Conservation (phyloP, 2,329 filamentous ascomycete genomes). For the Claviceps sp. region DNA sequence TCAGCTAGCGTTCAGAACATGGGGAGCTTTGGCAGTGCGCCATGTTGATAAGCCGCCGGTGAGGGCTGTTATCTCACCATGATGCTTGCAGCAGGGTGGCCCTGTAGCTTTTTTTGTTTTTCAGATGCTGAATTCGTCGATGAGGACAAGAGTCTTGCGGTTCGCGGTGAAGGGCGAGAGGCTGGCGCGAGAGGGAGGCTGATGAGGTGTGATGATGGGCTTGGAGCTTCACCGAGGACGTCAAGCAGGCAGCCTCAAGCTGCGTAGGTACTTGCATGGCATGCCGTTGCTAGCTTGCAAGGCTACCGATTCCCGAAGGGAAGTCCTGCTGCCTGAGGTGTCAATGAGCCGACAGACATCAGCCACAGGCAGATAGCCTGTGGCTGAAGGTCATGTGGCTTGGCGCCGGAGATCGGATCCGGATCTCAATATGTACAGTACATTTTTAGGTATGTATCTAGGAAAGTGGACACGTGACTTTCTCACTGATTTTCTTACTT, state of each 20-base stretch:
- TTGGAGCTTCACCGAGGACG: conserved; percentile 17
- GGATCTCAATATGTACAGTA: not conserved
- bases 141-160: not conserved
- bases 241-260: conserved; percentile 3
- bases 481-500: too few species aligned
- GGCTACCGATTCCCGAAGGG: not conserved
- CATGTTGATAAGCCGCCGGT: not conserved
- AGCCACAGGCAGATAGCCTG: not conserved
- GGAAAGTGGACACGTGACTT: too few species aligned
- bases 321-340: conserved; percentile 1
- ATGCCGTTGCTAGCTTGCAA: not conserved
- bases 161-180: not conserved
- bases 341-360: not conserved
- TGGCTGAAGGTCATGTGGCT: not conserved
- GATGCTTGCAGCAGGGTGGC: conserved; percentile 4
- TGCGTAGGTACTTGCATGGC: not conserved
- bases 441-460: not conserved
- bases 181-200: not conserved
- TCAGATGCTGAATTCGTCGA: not conserved
- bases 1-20: conserved; percentile 4
- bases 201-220: conserved; percentile 1
- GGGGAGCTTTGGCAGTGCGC: not conserved
- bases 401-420: not conserved
- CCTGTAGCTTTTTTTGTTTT: not conserved
- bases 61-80: conserved; percentile 10